Base-by-base conservation (phyloP, 192 early-diverging fungal genomes). In the Phlyctochytrium bullatum region DNA sequence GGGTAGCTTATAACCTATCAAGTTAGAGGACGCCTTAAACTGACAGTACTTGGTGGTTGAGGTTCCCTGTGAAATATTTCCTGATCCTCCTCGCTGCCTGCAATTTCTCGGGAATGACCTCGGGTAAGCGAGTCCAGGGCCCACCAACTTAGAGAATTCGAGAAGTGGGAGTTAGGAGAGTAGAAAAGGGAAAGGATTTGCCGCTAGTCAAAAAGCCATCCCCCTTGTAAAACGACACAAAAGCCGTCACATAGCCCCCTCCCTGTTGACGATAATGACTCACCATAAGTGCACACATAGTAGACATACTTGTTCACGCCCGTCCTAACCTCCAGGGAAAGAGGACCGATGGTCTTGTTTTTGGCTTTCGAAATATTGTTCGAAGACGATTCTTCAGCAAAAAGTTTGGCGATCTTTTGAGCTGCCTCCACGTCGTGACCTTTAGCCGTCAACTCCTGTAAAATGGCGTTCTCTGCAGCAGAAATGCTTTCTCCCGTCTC, bases 301-400 rank as follows among this genome's bases (percentile, higher is more conserved):
- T 87, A 87, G 20, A 87, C 76, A 66, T 86, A 87, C 54, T 81
- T 75, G 68, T 87, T 87, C 2, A 84, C 79, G 17, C 85, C 85
- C 0, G 47, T 62, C 23, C 84, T 34, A 12, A 40, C 50, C 66
- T 87, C 85, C 34, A 67, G 74, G 1, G 76, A 62, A 58, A 86
- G 61, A 20, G 71, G 60, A 29, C 56, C 52, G 27, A 74, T 47
- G 17, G 27, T 36, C 53, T 81, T 85, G 17, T 61, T 66, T 52
- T 84, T 76, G 2, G 80, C 73, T 47, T 20, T 20, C 6, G 20
- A 6, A 47, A 47, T 20, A 20, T 14, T 20, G 29, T 61, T 52
- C 20, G 28, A 57, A 30, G 59, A 66, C 50, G 62, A 62, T 2
- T 73, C 52, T 50, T 81, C 76, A 23, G 59, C 73, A 14, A 58